Percentiles rank a stretch among this genome's conserved stretches.
These are phyloP conservation scores for Hypoxylon fragiforme DNA, from an alignment of 495 filamentous ascomycete species.

Conservation along the genomic window DNA sequence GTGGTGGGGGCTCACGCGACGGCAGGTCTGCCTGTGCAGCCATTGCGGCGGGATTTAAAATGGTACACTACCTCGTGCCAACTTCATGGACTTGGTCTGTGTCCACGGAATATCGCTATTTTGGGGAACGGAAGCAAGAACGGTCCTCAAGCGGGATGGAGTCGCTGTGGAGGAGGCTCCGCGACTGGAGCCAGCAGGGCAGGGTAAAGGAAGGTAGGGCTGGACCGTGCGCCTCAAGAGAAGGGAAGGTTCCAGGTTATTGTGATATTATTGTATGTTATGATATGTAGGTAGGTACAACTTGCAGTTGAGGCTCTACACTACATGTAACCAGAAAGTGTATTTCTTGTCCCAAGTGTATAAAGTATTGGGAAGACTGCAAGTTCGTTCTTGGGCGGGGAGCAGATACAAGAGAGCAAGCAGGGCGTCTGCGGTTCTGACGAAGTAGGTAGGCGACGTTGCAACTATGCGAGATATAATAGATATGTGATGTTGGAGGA, in stretches of 20 bases:
- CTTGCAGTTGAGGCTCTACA: constrained; percentile 28
- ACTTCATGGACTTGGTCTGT: constrained; percentile 24
- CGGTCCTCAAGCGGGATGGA: constrained; percentile 5
- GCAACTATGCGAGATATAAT: constrained; percentile 24
- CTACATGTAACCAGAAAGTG: constrained; percentile 6
- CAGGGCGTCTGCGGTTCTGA: constrained; percentile 10
- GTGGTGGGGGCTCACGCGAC: constrained; percentile 20
- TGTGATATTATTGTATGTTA: constrained; percentile 1
- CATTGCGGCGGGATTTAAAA: constrained; percentile 26
- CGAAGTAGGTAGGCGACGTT: constrained; percentile 12
- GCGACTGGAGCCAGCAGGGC: constrained; percentile 12
- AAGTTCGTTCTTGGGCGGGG: constrained; percentile 13
- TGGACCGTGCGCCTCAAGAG: neutral
- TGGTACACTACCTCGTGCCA: constrained; percentile 18
- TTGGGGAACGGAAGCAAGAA: constrained; percentile 4
- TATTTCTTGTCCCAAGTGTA: constrained; percentile 7
- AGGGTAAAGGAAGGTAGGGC: no score
- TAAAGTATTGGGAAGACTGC: constrained; percentile 7
- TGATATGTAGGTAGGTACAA: no score
- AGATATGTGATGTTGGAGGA: constrained; percentile 16
- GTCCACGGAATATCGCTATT: constrained; percentile 12
- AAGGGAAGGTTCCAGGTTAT: constrained; percentile 11
- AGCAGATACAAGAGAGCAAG: constrained; percentile 24
- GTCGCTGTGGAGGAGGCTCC: neutral
- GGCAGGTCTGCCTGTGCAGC: constrained; percentile 25